Evolutionary conservation across 2,329 filamentous ascomycete genomes (phyloP).

Genomic region (Aspergillus piperis): DNA sequence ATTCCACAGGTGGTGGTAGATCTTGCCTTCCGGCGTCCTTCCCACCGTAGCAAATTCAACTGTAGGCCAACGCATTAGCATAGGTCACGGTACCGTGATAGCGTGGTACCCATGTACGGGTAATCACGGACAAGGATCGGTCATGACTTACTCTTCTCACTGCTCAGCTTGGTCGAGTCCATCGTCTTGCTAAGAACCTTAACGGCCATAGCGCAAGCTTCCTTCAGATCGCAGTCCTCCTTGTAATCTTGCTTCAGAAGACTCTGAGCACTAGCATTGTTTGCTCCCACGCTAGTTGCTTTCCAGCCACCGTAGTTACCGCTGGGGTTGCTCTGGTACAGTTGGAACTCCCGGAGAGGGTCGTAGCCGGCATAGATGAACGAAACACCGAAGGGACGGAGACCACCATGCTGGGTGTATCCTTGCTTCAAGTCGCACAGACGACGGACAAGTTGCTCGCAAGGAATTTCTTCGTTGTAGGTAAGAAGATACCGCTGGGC

Average conservation of each 20-base stretch:
- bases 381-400: slow-evolving; percentile 95
- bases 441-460: slow-evolving; percentile 94
- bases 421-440: slow-evolving; percentile 98
- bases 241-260: slow-evolving; percentile 99
- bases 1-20: slow-evolving; percentile 97
- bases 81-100: not conserved
- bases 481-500: slow-evolving; percentile 97
- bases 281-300: slow-evolving; percentile 94
- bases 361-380: slow-evolving; percentile 99
- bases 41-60: slow-evolving; percentile 98
- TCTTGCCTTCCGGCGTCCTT: slow-evolving; percentile 89
- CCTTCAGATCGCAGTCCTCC: slow-evolving; percentile 93
- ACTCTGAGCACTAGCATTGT: slow-evolving; percentile 96
- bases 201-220: slow-evolving; percentile 95
- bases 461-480: slow-evolving; percentile 99
- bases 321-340: slow-evolving; percentile 98
- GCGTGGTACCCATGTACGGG: not conserved
- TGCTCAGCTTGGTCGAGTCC: slow-evolving; percentile 98
- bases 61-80: slow-evolving; percentile 44
- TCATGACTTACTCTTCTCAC: slow-evolving; percentile 84
- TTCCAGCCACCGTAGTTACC: slow-evolving; percentile 99
- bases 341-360: slow-evolving; percentile 92
- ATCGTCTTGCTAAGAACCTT: slow-evolving; percentile 99
- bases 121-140: not conserved
- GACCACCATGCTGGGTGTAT: slow-evolving; percentile 97